phyloP scores from a whole-genome alignment of 2,329 filamentous ascomycete species.

The Chaetomium globosum region DNA sequence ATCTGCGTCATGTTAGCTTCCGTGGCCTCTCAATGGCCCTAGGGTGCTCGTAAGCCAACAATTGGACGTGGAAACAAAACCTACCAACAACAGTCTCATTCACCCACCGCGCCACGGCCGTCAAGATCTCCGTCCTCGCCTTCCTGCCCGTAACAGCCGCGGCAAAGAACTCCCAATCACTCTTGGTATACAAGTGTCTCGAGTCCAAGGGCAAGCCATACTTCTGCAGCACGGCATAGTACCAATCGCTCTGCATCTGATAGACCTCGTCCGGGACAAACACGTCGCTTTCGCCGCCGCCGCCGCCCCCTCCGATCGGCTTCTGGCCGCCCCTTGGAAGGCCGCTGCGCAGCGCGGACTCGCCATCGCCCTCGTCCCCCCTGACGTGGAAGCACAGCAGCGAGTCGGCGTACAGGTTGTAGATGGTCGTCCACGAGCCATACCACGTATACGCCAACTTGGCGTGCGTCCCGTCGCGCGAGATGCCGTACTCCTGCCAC shows the following conservation, averaged over 20 bases:
- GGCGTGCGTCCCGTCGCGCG: conserved; percentile 70
- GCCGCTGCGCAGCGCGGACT: not conserved
- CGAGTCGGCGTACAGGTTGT: conserved; percentile 74
- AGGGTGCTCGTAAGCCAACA: not conserved
- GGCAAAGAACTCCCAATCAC: conserved; percentile 89
- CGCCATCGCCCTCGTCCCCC: conserved; percentile 22
- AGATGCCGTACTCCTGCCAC: conserved; percentile 72
- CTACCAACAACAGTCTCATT: conserved; percentile 74
- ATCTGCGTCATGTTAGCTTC: conserved; percentile 48
- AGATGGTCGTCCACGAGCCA: conserved; percentile 79
- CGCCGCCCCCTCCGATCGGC: conserved; percentile 34
- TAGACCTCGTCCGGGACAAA: conserved; percentile 79
- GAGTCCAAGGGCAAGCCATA: conserved; percentile 83
- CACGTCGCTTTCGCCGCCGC: conserved; percentile 35
- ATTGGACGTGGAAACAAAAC: conserved; percentile 28
- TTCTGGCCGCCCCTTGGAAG: conserved; percentile 29
- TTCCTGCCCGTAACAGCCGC: conserved; percentile 73
- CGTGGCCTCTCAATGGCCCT: not conserved
- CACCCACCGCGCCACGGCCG: conserved; percentile 76
- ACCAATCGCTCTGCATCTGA: conserved; percentile 78
- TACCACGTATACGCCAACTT: conserved; percentile 82
- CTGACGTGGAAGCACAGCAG: conserved; percentile 76
- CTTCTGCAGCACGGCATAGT: conserved; percentile 73
- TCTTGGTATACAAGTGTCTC: conserved; percentile 82
- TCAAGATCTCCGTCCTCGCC: conserved; percentile 71